Evolutionary conservation across 441 rosid species (phyloP).

Genomic region (Lepidium campestre): DNA sequence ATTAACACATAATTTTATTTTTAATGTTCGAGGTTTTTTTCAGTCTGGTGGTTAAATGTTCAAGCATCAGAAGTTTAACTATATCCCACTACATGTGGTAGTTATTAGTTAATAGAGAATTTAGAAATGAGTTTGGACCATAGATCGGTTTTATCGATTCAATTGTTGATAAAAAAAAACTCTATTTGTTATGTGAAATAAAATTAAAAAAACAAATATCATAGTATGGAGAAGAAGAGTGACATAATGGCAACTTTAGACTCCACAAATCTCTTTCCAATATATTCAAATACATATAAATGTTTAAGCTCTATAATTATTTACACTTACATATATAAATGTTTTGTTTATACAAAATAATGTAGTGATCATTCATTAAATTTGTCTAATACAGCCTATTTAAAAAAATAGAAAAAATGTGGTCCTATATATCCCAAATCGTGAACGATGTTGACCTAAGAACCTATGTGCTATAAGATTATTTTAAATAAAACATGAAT

Average conservation of each 20-base stretch:
- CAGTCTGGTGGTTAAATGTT: too few species aligned
- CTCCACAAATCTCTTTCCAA: neutral
- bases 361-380: neutral
- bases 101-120: too few species aligned
- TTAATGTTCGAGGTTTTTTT: too few species aligned
- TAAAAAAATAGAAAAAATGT: neutral
- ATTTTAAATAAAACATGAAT: neutral
- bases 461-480: neutral
- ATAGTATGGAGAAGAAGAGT: neutral
- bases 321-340: neutral
- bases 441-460: neutral
- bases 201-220: neutral
- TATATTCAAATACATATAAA: neutral
- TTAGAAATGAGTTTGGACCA: too few species aligned
- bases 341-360: neutral
- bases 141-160: too few species aligned
- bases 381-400: neutral
- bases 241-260: neutral
- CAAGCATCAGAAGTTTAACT: too few species aligned
- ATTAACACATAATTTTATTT: too few species aligned
- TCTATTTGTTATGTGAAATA: neutral
- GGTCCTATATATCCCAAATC: conserved; percentile 18
- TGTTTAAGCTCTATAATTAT: neutral
- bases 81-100: too few species aligned
- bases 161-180: too few species aligned